Base-by-base conservation (phyloP, 805 yeast genomes). In the Wickerhamomyces ciferrii region DNA sequence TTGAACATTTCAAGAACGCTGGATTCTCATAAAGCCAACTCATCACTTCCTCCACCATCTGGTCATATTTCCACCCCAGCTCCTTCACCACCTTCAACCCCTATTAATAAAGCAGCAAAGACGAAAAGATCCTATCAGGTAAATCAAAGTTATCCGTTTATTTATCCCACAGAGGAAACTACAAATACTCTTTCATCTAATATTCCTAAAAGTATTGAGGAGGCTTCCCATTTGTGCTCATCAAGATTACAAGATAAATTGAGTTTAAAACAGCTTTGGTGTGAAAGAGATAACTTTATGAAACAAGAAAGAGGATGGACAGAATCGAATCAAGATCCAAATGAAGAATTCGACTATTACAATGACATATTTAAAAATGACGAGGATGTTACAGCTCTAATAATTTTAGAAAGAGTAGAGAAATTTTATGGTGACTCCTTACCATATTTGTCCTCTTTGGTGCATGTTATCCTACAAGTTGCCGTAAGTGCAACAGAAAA, bases 1-100 rank as follows among this genome's bases (percentile, higher is more conserved):
- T 70, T 83, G 43, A 84, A 76, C 43, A 74, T 73, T 29, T 84
- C 86, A 3, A 69, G 81, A 45, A 77, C 87, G 1, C 62, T 70
- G 48, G 71, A 71, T 54, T 51, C 70, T 5, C 77, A 74, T 46
- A 63, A 72, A 6, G 54, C 71, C 5, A 68, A 71, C 42, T 65
- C 71, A 13, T 68, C 71, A 34, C 61, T 78, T 20, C 84, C 83
- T 1, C 67, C 75, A 0, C 82, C 79, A 37, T 66, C 76, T 0
- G 68, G 83, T 5, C 91, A 86, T 60, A 75, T 89, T 11, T 91
- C 96, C 0, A 88, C 96, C 0, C 96, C 96, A 0, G 86, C 85
- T 1, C 94, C 96, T 3, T 87, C 96, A 0, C 96, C 96, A 0
- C 83, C 86, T 0, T 59, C 74, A 17, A 71, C 79, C 2, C 85